Conservation (phyloP, 169 alveolate species). For the Pseudocohnilembus persalinus region DNA sequence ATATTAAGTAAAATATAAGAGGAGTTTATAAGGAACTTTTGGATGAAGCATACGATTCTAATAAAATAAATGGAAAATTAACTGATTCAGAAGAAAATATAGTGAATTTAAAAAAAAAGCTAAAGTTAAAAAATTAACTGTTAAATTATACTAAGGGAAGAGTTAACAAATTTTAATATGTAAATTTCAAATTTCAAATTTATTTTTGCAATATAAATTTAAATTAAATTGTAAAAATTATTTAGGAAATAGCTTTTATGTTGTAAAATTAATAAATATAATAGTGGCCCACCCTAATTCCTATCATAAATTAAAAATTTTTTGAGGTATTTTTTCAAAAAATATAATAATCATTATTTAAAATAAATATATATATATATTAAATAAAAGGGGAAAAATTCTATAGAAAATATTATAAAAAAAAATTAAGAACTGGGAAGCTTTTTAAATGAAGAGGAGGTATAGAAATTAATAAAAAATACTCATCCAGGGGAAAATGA, state of each 20-base stretch:
- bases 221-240: no score
- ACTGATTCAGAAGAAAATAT: not conserved
- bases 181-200: not conserved
- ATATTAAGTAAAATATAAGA: not conserved
- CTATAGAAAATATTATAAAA: not conserved
- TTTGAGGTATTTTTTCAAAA: not conserved
- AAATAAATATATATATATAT: no score
- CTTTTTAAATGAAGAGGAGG: not conserved
- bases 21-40: not conserved
- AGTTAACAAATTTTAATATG: not conserved
- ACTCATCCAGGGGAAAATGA: not conserved
- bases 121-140: not conserved
- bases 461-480: no score
- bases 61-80: no score
- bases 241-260: not conserved
- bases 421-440: not conserved
- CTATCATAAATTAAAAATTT: not conserved
- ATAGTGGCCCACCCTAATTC: not conserved
- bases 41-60: not conserved
- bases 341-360: no score
- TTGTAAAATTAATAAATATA: not conserved
- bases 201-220: no score
- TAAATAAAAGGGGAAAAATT: not conserved
- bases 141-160: not conserved
- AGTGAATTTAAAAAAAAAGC: not conserved